These are phyloP conservation scores for Lepidium aucheri DNA, from an alignment of 345 rosid species.

Conservation along the genomic window DNA sequence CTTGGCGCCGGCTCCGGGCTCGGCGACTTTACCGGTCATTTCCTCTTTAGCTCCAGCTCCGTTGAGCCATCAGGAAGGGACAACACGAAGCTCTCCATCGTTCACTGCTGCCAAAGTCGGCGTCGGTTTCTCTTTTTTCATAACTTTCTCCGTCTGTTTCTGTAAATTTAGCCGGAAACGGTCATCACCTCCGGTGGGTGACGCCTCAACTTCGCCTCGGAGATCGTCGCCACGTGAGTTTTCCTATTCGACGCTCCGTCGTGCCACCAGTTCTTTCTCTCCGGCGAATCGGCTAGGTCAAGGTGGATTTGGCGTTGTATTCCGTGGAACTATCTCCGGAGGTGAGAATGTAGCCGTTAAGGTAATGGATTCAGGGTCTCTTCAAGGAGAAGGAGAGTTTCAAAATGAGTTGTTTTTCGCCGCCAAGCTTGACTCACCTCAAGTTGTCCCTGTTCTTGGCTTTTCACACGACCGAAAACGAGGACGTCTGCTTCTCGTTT, in stretches of 20 bases:
- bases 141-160: constrained; percentile 44
- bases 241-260: constrained; percentile 57
- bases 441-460: constrained; percentile 62
- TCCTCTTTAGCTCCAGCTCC: constrained; percentile 6
- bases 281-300: constrained; percentile 51
- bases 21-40: background rate
- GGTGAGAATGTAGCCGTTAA: constrained; percentile 59
- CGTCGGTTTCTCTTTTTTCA: constrained; percentile 38
- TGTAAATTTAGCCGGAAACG: constrained; percentile 51
- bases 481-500: constrained; percentile 61
- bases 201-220: constrained; percentile 23
- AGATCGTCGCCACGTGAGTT: constrained; percentile 45
- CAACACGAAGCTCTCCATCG: constrained; percentile 24
- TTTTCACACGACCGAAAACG: constrained; percentile 69
- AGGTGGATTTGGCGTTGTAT: constrained; percentile 83
- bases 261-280: constrained; percentile 58
- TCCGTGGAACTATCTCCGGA: constrained; percentile 41
- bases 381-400: constrained; percentile 94
- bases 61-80: background rate
- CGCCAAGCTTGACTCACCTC: constrained; percentile 54
- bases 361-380: constrained; percentile 87
- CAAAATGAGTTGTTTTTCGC: constrained; percentile 90
- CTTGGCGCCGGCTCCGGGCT: constrained; percentile 17
- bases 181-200: background rate
- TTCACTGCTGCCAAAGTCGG: constrained; percentile 24